Percentiles rank a stretch among this genome's conserved stretches.
Conservation (phyloP, 2,329 filamentous ascomycete species). For the Pyrenochaeta sp. region DNA sequence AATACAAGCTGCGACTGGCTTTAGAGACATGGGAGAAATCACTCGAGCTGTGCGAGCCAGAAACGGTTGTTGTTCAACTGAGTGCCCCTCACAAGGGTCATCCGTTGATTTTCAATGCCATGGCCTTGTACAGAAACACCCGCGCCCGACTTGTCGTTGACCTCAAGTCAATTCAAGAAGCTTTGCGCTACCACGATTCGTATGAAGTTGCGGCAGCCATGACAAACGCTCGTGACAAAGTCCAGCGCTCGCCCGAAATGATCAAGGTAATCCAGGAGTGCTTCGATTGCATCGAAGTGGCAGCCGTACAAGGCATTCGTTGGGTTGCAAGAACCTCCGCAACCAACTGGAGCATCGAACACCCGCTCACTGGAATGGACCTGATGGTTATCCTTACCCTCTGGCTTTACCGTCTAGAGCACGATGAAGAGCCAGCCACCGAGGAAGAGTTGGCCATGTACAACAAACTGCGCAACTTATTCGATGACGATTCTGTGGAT, state of each 20-base stretch:
- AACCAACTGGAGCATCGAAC: slow-evolving; percentile 99
- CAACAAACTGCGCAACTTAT: slow-evolving; percentile 87
- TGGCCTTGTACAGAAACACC: slow-evolving; percentile 95
- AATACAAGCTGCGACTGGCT: slow-evolving; percentile 95
- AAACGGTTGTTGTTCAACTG: slow-evolving; percentile 85
- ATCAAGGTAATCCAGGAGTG: slow-evolving; percentile 98
- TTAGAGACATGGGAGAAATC: slow-evolving; percentile 99
- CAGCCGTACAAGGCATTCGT: slow-evolving; percentile 90
- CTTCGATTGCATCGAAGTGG: slow-evolving; percentile 97
- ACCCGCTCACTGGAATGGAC: slow-evolving; percentile 94
- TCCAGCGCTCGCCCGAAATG: slow-evolving; percentile 96
- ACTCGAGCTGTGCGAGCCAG: slow-evolving; percentile 89
- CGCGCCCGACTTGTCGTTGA: slow-evolving; percentile 92
- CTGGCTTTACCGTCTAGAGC: slow-evolving; percentile 99
- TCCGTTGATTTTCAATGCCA: slow-evolving; percentile 96
- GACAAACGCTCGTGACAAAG: slow-evolving; percentile 91
- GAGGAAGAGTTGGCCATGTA: slow-evolving; percentile 90
- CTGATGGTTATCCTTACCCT: slow-evolving; percentile 97
- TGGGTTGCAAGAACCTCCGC: slow-evolving; percentile 98
- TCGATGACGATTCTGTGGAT: slow-evolving; percentile 89
- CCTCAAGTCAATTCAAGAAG: slow-evolving; percentile 94
- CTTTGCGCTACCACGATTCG: slow-evolving; percentile 93
- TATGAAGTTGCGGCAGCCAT: slow-evolving; percentile 97
- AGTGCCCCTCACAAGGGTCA: slow-evolving; percentile 96
- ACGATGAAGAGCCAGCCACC: slow-evolving; percentile 90